phyloP scores from a whole-genome alignment of 192 early-diverging fungal genomes.

The Phlyctochytrium arcticum region DNA sequence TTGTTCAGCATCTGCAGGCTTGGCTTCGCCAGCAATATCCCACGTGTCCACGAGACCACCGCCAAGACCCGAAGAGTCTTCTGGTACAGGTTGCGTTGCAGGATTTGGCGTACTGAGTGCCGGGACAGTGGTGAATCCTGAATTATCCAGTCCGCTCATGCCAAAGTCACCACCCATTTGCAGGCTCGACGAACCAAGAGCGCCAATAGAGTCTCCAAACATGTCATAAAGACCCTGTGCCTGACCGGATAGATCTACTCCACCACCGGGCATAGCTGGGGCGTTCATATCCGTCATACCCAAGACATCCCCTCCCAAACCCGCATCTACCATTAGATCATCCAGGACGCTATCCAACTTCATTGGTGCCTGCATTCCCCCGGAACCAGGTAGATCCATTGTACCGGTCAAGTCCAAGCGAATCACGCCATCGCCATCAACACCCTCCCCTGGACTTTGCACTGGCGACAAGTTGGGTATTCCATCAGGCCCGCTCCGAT shows the following conservation, averaged over 20 bases:
- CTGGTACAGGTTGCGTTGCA: not conserved
- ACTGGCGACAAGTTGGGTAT: not conserved
- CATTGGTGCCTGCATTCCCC: not conserved
- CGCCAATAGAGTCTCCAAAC: not conserved
- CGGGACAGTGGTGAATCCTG: not conserved
- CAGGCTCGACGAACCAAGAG: not conserved
- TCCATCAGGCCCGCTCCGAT: not conserved
- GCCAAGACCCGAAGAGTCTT: not conserved
- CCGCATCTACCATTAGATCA: not conserved
- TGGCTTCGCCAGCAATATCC: not conserved
- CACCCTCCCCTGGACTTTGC: not conserved
- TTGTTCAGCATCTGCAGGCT: not conserved
- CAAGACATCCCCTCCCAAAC: not conserved
- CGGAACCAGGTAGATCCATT: not conserved
- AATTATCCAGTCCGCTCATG: not conserved
- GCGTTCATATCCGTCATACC: not conserved
- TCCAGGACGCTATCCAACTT: not conserved
- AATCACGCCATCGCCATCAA: not conserved
- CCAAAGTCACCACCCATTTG: not conserved
- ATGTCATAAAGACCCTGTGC: not conserved
- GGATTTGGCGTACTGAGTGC: no score
- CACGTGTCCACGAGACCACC: not conserved
- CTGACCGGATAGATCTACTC: not conserved
- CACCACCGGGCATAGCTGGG: not conserved
- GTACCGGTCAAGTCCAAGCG: not conserved